A percentile compares a stretch with the other conserved stretches of the same genome.
Evolutionary conservation across 225 moss, liverwort and hornwort genomes (phyloP).

Genomic region (Sphagnum tenellum): DNA sequence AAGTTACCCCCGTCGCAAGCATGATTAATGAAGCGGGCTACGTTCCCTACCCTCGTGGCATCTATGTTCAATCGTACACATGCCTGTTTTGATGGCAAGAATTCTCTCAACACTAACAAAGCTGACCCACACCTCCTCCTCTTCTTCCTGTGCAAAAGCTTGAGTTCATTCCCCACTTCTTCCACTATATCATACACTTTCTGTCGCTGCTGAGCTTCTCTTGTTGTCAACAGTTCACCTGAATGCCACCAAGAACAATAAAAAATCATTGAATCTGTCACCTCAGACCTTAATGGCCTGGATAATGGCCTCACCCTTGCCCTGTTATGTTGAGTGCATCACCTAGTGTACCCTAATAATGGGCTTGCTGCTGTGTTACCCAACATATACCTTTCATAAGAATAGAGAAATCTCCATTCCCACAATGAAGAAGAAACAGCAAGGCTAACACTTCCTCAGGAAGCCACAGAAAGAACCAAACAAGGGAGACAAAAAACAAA

Average conservation of each 20-base stretch:
- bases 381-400: no score
- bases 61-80: constrained; percentile 80
- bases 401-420: no score
- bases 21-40: constrained; percentile 88
- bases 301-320: neutral
- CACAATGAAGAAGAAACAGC: no score
- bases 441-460: no score
- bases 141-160: no score
- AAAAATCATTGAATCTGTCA: neutral
- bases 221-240: constrained; percentile 73
- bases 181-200: constrained; percentile 27
- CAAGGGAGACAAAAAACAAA: no score
- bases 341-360: no score
- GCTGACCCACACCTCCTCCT: constrained; percentile 60
- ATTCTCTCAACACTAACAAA: constrained; percentile 66
- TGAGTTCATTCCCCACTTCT: constrained; percentile 1
- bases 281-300: neutral
- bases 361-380: neutral
- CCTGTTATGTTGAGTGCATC: no score
- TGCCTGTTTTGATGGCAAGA: constrained; percentile 57
- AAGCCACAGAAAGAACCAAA: no score
- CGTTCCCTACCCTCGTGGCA: constrained; percentile 70
- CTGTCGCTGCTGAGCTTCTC: constrained; percentile 53
- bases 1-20: constrained; percentile 88
- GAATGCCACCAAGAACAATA: neutral